These are phyloP conservation scores for Candida germanica DNA, from an alignment of 805 yeast species.

Conservation along the genomic window DNA sequence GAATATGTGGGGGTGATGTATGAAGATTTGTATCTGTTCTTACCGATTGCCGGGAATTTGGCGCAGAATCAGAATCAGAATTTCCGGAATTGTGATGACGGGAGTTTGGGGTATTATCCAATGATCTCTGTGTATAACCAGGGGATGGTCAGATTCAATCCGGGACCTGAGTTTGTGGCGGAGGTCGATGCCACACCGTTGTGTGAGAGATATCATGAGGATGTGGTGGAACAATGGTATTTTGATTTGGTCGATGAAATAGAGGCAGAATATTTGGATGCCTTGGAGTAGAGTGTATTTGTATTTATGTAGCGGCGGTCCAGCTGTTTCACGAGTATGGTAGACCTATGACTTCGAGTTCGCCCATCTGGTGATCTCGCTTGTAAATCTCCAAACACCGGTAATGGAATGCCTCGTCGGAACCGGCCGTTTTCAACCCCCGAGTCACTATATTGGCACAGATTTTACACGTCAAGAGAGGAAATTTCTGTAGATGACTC, in stretches of 20 bases:
- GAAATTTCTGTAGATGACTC: slow-evolving; percentile 34
- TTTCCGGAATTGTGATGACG: slow-evolving; percentile 63
- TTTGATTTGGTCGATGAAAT: slow-evolving; percentile 87
- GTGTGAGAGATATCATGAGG: slow-evolving; percentile 60
- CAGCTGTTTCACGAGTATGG: neutral
- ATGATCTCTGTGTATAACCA: slow-evolving; percentile 78
- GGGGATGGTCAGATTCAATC: slow-evolving; percentile 69
- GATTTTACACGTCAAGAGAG: slow-evolving; percentile 36
- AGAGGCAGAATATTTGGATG: slow-evolving; percentile 56
- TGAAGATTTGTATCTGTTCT: slow-evolving; percentile 64
- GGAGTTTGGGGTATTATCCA: slow-evolving; percentile 86
- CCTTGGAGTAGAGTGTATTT: slow-evolving; percentile 24
- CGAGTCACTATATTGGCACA: slow-evolving; percentile 53
- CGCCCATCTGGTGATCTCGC: slow-evolving; percentile 20
- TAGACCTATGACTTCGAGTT: slow-evolving; percentile 2
- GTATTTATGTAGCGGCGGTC: neutral
- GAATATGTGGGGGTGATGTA: slow-evolving; percentile 60
- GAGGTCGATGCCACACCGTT: slow-evolving; percentile 39
- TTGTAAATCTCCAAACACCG: slow-evolving; percentile 43
- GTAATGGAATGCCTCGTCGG: slow-evolving; percentile 45
- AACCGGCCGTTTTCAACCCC: slow-evolving; percentile 45
- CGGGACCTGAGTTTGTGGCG: slow-evolving; percentile 61
- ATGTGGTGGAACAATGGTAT: slow-evolving; percentile 73
- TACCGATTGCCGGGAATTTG: slow-evolving; percentile 64
- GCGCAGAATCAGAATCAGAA: slow-evolving; percentile 37